Evolutionary conservation across 2,329 filamentous ascomycete species (phyloP), one percentile per base, ranked within the genome.

Genomic region (Pseudopyricularia cyperi): DNA sequence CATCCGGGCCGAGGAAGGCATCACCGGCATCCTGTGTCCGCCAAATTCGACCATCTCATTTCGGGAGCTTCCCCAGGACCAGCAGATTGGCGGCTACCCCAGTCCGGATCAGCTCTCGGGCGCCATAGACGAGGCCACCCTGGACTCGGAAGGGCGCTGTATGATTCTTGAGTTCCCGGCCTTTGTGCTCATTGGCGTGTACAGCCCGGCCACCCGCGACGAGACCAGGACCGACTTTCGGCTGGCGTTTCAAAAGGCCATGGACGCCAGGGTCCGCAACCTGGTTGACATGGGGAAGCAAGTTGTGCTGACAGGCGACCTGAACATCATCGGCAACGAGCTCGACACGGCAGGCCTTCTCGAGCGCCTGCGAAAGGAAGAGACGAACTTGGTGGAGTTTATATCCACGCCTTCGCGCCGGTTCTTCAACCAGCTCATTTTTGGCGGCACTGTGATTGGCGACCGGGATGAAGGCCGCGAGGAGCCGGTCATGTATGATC

Each of bases 141-240:
- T 97, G 7, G 93, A 98, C 64, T 87, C 87, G 0, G 93, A 98
- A 71, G 93, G 93, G 1, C 84, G 93, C 48, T 95, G 89, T 59
- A 81, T 97, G 7, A 75, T 95, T 44, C 74, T 98, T 3, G 93
- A 97, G 63, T 97, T 98, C 59, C 88, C 89, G 0, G 90, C 89
- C 3, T 97, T 98, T 64, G 89, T 98, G 4, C 76, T 98, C 15
- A 79, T 98, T 50, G 93, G 91, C 4, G 84, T 94, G 2, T 97
- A 98, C 68, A 88, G 87, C 59, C 93, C 93, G 11, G 93, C 91
- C 22, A 89, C 86, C 60, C 82, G 89, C 54, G 90, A 95, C 60
- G 88, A 93, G 55, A 79, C 80, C 3, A 79, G 93, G 26, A 84
- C 90, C 58, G 82, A 86, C 56, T 98, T 95, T 61, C 83, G 91